Conservation (phyloP, 2,329 filamentous ascomycete species). For the Hypoxylon sp. region DNA sequence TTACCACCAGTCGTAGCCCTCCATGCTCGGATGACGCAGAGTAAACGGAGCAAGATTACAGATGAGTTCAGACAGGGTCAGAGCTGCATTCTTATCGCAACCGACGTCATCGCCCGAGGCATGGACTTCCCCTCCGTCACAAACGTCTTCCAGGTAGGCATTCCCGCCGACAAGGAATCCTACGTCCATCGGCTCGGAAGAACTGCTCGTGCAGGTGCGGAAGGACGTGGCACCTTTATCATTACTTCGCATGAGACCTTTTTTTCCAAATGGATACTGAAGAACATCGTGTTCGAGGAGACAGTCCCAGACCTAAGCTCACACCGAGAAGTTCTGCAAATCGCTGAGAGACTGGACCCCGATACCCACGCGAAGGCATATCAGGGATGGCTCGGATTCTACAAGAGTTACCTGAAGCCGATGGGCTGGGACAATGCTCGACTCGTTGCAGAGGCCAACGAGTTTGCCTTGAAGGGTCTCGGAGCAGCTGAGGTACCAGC, state of each 20-base stretch:
- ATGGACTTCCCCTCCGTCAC: slow-evolving; percentile 78
- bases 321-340: slow-evolving; percentile 48
- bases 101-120: slow-evolving; percentile 75
- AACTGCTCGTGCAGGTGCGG: slow-evolving; percentile 70
- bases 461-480: slow-evolving; percentile 58
- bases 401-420: slow-evolving; percentile 59
- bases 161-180: slow-evolving; percentile 66
- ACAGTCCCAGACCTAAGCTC: slow-evolving; percentile 57
- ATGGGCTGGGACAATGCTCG: slow-evolving; percentile 46
- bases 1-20: slow-evolving; percentile 56
- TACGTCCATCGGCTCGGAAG: slow-evolving; percentile 75
- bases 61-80: slow-evolving; percentile 66
- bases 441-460: slow-evolving; percentile 61
- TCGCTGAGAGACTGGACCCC: slow-evolving; percentile 55
- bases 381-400: slow-evolving; percentile 65
- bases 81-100: slow-evolving; percentile 68
- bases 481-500: slow-evolving; percentile 56
- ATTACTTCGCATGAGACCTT: slow-evolving; percentile 60
- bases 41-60: slow-evolving; percentile 64
- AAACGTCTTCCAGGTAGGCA: slow-evolving; percentile 70
- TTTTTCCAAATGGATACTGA: slow-evolving; percentile 60
- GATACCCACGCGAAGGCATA: slow-evolving; percentile 59
- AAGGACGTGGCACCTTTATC: slow-evolving; percentile 69
- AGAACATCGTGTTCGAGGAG: slow-evolving; percentile 62
- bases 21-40: slow-evolving; percentile 61